These are phyloP conservation scores for Calocybe indica DNA, from an alignment of 768 basidiomycete genomes.

Conservation along the genomic window DNA sequence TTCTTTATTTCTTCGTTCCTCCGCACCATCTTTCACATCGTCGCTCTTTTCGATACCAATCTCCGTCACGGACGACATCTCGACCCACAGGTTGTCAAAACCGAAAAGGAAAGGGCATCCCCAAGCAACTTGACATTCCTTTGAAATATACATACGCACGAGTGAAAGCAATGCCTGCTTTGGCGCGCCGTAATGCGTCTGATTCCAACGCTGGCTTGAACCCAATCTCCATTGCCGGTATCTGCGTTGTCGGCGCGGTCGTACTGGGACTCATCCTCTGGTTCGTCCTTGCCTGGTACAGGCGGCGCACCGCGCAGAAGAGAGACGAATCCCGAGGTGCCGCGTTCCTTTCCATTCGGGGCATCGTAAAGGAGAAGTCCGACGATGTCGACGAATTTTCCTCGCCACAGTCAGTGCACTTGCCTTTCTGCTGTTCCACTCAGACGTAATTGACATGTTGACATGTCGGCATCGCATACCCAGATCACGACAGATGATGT, in stretches of 20 bases:
- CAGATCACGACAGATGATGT: too few relatives aligned
- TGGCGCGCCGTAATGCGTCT: constrained; percentile 9
- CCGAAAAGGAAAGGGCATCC: too few relatives aligned
- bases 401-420: constrained; percentile 2
- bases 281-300: constrained; percentile 34
- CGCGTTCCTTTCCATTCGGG: constrained; percentile 44
- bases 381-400: constrained; percentile 14
- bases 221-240: constrained; percentile 43
- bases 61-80: not conserved
- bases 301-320: constrained; percentile 31
- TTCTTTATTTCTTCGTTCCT: not conserved
- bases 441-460: too few relatives aligned
- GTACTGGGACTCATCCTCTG: constrained; percentile 32
- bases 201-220: constrained; percentile 8
- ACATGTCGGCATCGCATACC: too few relatives aligned
- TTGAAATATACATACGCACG: too few relatives aligned
- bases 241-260: constrained; percentile 39
- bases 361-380: constrained; percentile 30
- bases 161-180: constrained; percentile 12
- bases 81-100: too few relatives aligned
- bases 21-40: not conserved
- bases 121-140: too few relatives aligned
- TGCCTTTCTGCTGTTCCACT: too few relatives aligned
- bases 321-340: constrained; percentile 30
- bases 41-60: constrained; percentile 5